Evolutionary conservation across 2,329 filamentous ascomycete genomes (phyloP).

Genomic region (Penicillium janthinellum): DNA sequence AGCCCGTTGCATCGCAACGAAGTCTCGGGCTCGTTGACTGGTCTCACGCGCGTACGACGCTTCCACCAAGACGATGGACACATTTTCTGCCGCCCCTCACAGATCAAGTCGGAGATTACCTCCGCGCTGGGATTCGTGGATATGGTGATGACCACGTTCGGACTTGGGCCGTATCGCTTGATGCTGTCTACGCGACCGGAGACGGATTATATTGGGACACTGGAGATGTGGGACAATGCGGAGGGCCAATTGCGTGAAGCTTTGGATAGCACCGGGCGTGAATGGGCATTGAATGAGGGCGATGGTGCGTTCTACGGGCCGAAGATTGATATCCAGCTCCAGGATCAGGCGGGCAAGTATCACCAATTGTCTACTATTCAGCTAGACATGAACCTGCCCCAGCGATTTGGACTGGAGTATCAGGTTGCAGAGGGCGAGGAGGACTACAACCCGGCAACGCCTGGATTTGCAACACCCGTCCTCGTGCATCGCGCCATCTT

Average conservation of each 20-base stretch:
- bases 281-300: conserved; percentile 75
- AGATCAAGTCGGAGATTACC: conserved; percentile 74
- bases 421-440: conserved; percentile 52
- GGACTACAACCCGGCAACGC: conserved; percentile 45
- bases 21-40: conserved; percentile 76
- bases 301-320: conserved; percentile 91
- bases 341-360: conserved; percentile 78
- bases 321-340: conserved; percentile 84
- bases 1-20: conserved; percentile 86
- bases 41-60: conserved; percentile 78
- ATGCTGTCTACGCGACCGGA: conserved; percentile 76
- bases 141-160: conserved; percentile 69
- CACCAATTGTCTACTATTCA: conserved; percentile 89
- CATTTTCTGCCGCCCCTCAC: conserved; percentile 79
- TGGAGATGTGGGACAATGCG: conserved; percentile 69
- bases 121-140: conserved; percentile 74
- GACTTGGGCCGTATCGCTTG: conserved; percentile 71
- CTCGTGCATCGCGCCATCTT: conserved; percentile 84
- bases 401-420: conserved; percentile 77
- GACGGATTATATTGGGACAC: conserved; percentile 74
- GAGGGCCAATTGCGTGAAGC: conserved; percentile 67
- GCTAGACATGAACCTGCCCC: conserved; percentile 85
- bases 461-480: conserved; percentile 69
- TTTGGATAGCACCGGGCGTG: conserved; percentile 63
- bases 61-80: conserved; percentile 93